These are phyloP conservation scores for Phoma sp. DNA, from an alignment of 2,329 filamentous ascomycete genomes.

Conservation along the genomic window DNA sequence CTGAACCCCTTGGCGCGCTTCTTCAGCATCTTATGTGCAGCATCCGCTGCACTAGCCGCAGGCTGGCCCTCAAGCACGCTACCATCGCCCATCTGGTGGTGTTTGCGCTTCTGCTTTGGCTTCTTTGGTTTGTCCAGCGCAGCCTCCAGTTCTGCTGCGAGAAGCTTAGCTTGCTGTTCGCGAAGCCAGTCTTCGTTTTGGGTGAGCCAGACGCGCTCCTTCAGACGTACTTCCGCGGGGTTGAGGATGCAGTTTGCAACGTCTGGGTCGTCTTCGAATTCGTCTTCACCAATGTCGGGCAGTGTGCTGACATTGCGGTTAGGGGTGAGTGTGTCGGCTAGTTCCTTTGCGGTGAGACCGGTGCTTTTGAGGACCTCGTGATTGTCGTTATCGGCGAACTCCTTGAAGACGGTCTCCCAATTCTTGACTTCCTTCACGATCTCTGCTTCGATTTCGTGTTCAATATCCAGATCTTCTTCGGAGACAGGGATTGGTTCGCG, in stretches of 20 bases:
- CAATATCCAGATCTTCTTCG: slow-evolving; percentile 56
- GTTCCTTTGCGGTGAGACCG: slow-evolving; percentile 37
- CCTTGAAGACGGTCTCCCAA: slow-evolving; percentile 40
- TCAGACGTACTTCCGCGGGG: slow-evolving; percentile 77
- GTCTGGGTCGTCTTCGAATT: slow-evolving; percentile 90
- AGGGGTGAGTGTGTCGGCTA: slow-evolving; percentile 37
- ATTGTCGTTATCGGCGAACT: slow-evolving; percentile 39
- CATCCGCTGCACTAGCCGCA: slow-evolving; percentile 54
- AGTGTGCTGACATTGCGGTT: slow-evolving; percentile 33
- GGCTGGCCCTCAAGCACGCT: slow-evolving; percentile 54
- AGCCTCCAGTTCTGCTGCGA: slow-evolving; percentile 72
- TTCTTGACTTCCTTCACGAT: slow-evolving; percentile 48
- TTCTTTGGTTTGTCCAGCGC: slow-evolving; percentile 59
- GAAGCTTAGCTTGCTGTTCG: slow-evolving; percentile 81
- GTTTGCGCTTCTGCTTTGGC: slow-evolving; percentile 55
- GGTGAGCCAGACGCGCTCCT: slow-evolving; percentile 93
- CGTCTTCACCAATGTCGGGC: slow-evolving; percentile 75
- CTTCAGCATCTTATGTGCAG: slow-evolving; percentile 55
- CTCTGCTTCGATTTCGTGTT: slow-evolving; percentile 56
- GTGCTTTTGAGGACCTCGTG: slow-evolving; percentile 38
- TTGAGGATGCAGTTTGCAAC: slow-evolving; percentile 80
- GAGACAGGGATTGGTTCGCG: slow-evolving; percentile 46
- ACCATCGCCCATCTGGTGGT: slow-evolving; percentile 49
- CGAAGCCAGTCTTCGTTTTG: slow-evolving; percentile 95
- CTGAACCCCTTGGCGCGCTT: slow-evolving; percentile 54